Conservation (phyloP, 164 flowering plant genomes). For the Dillenia suffruticosa region DNA sequence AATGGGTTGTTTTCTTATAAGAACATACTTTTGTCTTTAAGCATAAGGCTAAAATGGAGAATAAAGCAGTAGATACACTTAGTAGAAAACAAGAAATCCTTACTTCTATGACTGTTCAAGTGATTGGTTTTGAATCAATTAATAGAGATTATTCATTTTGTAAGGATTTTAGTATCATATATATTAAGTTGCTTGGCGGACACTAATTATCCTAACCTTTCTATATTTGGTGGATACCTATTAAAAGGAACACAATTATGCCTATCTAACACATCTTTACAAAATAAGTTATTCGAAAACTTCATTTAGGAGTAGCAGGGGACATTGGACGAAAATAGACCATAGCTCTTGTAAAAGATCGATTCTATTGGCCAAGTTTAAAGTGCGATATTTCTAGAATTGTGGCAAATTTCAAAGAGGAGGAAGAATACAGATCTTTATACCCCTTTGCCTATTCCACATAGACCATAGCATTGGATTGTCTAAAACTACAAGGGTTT, state of each 20-base stretch:
- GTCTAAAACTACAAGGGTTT: neutral
- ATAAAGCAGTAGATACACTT: conserved; percentile 5
- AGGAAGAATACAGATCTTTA: conserved; percentile 1
- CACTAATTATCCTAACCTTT: neutral
- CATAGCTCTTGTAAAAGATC: neutral
- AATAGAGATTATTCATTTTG: neutral
- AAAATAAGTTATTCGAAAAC: neutral
- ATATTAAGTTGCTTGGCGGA: neutral
- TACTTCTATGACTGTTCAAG: neutral
- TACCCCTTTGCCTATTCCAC: neutral
- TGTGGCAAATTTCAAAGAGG: neutral
- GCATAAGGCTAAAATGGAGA: neutral
- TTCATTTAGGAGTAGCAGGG: conserved; percentile 3
- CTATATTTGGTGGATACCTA: conserved; percentile 3
- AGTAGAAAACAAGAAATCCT: neutral
- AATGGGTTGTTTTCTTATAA: too few relatives aligned
- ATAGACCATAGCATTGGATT: neutral
- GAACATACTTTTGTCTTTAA: neutral
- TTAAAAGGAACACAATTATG: neutral
- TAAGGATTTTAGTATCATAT: neutral
- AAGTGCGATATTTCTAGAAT: neutral
- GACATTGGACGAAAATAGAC: conserved; percentile 8
- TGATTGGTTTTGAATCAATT: conserved; percentile 1
- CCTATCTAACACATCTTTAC: conserved; percentile 1
- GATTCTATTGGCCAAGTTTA: neutral